Conservation (phyloP, 2,329 filamentous ascomycete species). For the Pseudopyrenochaeta lycopersici region DNA sequence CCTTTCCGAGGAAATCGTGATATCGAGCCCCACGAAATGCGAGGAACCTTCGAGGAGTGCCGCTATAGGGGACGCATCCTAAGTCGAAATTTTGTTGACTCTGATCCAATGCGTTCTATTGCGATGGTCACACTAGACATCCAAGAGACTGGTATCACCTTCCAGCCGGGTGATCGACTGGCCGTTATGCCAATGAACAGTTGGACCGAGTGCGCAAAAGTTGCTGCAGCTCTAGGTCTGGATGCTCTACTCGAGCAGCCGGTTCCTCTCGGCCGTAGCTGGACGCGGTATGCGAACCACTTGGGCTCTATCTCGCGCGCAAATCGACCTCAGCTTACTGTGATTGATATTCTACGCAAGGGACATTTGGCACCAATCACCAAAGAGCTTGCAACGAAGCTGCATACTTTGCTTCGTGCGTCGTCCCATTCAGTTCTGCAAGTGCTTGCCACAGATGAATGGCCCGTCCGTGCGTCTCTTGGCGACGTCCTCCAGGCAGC, state of each 20-base stretch:
- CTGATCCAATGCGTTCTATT: conserved; percentile 57
- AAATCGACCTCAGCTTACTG: conserved; percentile 18
- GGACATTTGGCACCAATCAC: conserved; percentile 36
- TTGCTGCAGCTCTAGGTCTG: conserved; percentile 61
- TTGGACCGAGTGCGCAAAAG: conserved; percentile 65
- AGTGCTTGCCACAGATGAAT: conserved; percentile 34
- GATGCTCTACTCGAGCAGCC: conserved; percentile 57
- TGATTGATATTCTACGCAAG: conserved; percentile 33
- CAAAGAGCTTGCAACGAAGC: conserved; percentile 31
- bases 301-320: conserved; percentile 19
- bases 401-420: conserved; percentile 32
- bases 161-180: conserved; percentile 62
- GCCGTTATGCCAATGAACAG: conserved; percentile 65
- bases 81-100: conserved; percentile 57
- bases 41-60: conserved; percentile 65
- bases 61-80: conserved; percentile 60
- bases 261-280: conserved; percentile 51
- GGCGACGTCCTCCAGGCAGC: conserved; percentile 35
- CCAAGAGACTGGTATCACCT: conserved; percentile 63
- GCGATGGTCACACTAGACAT: conserved; percentile 63
- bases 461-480: conserved; percentile 32
- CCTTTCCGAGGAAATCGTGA: conserved; percentile 58
- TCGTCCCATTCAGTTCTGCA: conserved; percentile 31
- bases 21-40: conserved; percentile 63
- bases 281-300: conserved; percentile 53